A percentile compares a stretch with the other conserved stretches of the same genome.
Evolutionary conservation across 2,329 filamentous ascomycete genomes (phyloP).

Genomic region (Paracoccidioides lutzii): DNA sequence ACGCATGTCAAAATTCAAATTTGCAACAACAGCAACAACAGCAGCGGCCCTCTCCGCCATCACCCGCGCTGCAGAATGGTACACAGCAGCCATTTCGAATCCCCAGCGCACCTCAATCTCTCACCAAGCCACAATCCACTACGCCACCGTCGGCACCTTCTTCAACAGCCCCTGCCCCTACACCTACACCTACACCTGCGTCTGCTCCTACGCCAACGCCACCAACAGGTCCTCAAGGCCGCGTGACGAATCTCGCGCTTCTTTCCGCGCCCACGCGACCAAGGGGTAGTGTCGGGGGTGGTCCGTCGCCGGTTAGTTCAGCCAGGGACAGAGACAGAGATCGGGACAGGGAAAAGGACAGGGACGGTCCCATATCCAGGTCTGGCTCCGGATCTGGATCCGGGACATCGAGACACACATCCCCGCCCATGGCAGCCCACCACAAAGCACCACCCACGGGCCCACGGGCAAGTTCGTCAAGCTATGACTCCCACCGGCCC

Average conservation of each 20-base stretch:
- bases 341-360: no score
- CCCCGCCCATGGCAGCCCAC: constrained; percentile 12
- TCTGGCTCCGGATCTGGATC: constrained; percentile 23
- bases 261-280: constrained; percentile 37
- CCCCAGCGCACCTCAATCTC: constrained; percentile 19
- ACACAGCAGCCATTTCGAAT: not conserved
- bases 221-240: constrained; percentile 24
- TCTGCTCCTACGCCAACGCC: constrained; percentile 29
- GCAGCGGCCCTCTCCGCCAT: not conserved
- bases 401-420: constrained; percentile 24
- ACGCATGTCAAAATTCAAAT: not conserved
- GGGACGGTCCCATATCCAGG: not conserved
- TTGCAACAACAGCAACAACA: not conserved
- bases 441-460: constrained; percentile 24
- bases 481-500: constrained; percentile 22
- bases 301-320: constrained; percentile 10
- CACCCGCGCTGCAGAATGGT: not conserved
- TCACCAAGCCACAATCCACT: constrained; percentile 13
- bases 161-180: constrained; percentile 12
- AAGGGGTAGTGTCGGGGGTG: constrained; percentile 15
- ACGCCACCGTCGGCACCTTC: constrained; percentile 29
- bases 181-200: constrained; percentile 17
- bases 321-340: not conserved
- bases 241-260: constrained; percentile 28
- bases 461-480: constrained; percentile 18